phyloP scores from a whole-genome alignment of 2,329 filamentous ascomycete species.

The Bipolaris cookei region DNA sequence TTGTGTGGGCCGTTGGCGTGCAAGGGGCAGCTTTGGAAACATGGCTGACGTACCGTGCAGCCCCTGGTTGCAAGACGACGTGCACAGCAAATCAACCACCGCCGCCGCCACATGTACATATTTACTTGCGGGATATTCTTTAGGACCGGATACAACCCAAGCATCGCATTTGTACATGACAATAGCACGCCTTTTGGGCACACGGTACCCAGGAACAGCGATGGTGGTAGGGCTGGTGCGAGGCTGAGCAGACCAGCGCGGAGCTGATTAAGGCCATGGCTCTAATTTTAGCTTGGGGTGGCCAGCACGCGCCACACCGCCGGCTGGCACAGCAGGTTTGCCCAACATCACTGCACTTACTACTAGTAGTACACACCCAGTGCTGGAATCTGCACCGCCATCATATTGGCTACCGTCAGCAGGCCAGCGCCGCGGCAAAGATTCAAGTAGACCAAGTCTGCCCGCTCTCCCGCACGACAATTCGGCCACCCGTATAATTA shows the following conservation, averaged over 20 bases:
- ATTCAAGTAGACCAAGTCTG: slow-evolving; percentile 10
- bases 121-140: neutral
- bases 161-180: neutral
- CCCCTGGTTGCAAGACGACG: slow-evolving; percentile 12
- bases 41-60: slow-evolving; percentile 21
- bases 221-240: slow-evolving; percentile 18
- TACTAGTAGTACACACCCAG: no score
- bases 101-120: neutral
- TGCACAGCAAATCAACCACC: neutral
- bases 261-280: slow-evolving; percentile 23
- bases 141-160: no score
- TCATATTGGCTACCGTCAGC: slow-evolving; percentile 21
- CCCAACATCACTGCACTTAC: no score
- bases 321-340: slow-evolving; percentile 1
- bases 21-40: neutral
- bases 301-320: slow-evolving; percentile 27
- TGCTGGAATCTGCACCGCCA: slow-evolving; percentile 4
- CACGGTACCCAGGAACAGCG: slow-evolving; percentile 4
- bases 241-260: slow-evolving; percentile 36
- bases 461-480: neutral
- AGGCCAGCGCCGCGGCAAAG: neutral
- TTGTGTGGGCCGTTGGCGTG: slow-evolving; percentile 10
- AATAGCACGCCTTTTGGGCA: neutral
- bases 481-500: slow-evolving; percentile 12
- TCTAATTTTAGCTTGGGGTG: slow-evolving; percentile 30